Conservation (phyloP, 192 early-diverging fungal genomes). For the Dispira simplex region DNA sequence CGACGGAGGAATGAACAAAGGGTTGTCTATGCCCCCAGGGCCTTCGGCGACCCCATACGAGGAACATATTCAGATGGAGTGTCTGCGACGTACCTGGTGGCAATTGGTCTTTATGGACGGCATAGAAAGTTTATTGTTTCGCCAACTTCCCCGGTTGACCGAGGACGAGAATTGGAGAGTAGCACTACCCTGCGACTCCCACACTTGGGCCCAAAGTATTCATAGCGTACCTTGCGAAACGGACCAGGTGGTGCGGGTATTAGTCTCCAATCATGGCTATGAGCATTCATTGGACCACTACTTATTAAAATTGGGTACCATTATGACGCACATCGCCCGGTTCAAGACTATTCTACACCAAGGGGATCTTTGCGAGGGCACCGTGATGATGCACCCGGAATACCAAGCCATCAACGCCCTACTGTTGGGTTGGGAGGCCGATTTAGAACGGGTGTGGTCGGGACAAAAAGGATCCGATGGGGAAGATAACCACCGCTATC, state of each 20-base stretch:
- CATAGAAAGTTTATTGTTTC: background rate
- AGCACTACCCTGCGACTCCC: slow-evolving; percentile 2
- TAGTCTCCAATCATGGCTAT: background rate
- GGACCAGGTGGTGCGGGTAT: no score
- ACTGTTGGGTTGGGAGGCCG: slow-evolving; percentile 2
- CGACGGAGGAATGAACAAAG: background rate
- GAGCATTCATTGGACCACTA: background rate
- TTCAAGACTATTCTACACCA: background rate
- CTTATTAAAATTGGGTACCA: background rate
- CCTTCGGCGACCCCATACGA: background rate
- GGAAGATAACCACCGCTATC: background rate
- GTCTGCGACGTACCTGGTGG: slow-evolving; percentile 8
- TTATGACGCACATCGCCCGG: background rate
- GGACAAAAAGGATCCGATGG: background rate
- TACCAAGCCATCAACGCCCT: slow-evolving; percentile 7
- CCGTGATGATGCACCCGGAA: background rate
- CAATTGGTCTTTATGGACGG: background rate
- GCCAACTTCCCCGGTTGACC: background rate
- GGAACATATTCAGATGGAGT: background rate
- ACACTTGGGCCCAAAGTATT: background rate
- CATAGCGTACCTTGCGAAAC: background rate
- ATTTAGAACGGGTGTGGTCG: background rate
- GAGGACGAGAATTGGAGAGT: background rate
- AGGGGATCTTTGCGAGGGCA: no score
- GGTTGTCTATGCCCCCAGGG: background rate